Evolutionary conservation across 2,329 filamentous ascomycete species (phyloP).

Genomic region (Xylaria sp.): DNA sequence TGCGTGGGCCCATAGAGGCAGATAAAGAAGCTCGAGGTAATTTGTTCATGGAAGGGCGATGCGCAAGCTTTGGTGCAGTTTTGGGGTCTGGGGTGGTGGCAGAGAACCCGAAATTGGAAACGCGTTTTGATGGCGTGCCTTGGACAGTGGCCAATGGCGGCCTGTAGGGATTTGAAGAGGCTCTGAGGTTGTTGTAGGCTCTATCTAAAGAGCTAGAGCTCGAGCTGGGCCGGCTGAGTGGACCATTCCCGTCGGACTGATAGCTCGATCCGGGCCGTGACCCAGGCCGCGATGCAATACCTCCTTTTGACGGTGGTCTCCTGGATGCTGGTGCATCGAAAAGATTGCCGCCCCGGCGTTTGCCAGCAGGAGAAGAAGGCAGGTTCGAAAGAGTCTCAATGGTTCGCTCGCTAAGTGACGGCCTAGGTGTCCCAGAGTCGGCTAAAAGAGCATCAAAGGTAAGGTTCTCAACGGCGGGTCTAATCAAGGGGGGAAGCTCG

Average conservation of each 20-base stretch:
- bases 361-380: constrained; percentile 78
- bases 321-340: constrained; percentile 72
- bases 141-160: constrained; percentile 56
- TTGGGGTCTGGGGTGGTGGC: constrained; percentile 52
- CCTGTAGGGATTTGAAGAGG: constrained; percentile 57
- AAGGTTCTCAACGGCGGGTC: constrained; percentile 38
- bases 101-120: constrained; percentile 50
- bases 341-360: constrained; percentile 75
- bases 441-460: constrained; percentile 44
- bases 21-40: constrained; percentile 51
- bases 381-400: constrained; percentile 84
- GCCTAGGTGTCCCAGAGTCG: constrained; percentile 44
- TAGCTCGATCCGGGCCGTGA: constrained; percentile 70
- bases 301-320: constrained; percentile 62
- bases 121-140: constrained; percentile 55
- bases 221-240: constrained; percentile 65
- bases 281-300: constrained; percentile 64
- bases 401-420: constrained; percentile 83
- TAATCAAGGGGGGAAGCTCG: constrained; percentile 41
- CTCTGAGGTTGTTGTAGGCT: constrained; percentile 54
- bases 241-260: constrained; percentile 67
- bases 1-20: constrained; percentile 46
- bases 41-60: constrained; percentile 46
- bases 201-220: constrained; percentile 61
- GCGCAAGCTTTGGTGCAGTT: constrained; percentile 41